Percentiles rank a stretch among this genome's conserved stretches.
phyloP scores from a whole-genome alignment of 768 basidiomycete genomes.

The Boletus bicolor region DNA sequence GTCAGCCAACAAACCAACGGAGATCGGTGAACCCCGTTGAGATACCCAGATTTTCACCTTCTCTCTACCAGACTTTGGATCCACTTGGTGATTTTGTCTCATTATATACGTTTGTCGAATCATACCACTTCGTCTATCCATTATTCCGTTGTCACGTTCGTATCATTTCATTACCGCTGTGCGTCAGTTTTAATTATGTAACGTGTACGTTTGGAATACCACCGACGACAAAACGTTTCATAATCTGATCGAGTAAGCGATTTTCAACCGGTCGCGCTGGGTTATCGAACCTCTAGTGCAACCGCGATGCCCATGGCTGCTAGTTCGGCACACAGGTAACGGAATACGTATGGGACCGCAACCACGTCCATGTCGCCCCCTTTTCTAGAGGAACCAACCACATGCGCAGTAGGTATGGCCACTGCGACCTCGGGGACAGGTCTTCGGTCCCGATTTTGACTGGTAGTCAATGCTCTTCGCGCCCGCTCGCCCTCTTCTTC shows the following conservation, averaged over 20 bases:
- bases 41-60: slow-evolving; percentile 6
- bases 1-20: background rate
- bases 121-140: slow-evolving; percentile 13
- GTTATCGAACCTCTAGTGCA: slow-evolving; percentile 68
- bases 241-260: background rate
- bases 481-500: slow-evolving; percentile 62
- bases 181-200: slow-evolving; percentile 11
- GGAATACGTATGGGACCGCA: slow-evolving; percentile 92
- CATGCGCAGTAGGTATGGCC: slow-evolving; percentile 63
- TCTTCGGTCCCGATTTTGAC: slow-evolving; percentile 41
- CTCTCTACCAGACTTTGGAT: slow-evolving; percentile 8
- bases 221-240: background rate
- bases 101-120: slow-evolving; percentile 13
- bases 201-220: slow-evolving; percentile 12
- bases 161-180: slow-evolving; percentile 13
- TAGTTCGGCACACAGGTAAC: slow-evolving; percentile 91
- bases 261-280: background rate
- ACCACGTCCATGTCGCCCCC: slow-evolving; percentile 91
- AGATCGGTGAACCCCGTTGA: slow-evolving; percentile 13
- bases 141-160: slow-evolving; percentile 13
- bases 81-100: background rate
- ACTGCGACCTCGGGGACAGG: slow-evolving; percentile 56
- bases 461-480: slow-evolving; percentile 57
- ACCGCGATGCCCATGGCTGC: slow-evolving; percentile 98
- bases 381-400: slow-evolving; percentile 55